Base-by-base conservation (phyloP, 345 rosid genomes). In the Tarenaya hassleriana region DNA sequence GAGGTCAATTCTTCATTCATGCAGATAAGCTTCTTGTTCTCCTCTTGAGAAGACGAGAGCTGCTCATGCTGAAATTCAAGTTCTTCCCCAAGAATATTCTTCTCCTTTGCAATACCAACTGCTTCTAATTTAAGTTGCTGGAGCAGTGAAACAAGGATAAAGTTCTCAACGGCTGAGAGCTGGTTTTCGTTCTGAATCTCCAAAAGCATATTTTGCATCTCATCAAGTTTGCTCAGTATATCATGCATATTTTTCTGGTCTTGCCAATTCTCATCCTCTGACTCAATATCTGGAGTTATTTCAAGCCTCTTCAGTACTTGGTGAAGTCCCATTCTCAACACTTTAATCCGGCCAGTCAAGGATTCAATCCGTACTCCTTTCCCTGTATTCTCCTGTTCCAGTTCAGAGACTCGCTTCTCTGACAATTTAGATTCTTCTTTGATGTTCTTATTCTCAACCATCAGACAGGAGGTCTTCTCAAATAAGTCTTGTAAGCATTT, bases 91-190 rank as follows among this genome's bases (percentile, higher is more conserved):
- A 83, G 69, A 32, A 35, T 58, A 60, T 59, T 68, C 62, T 70
- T 82, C 58, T 74, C 77, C 19, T 63, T 18, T 58, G 69, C 75
- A 29, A 78, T 73, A 78, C 69, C 61, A 20, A 62, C 71, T 34
- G 73, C 74, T 65, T 86, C 89, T 43, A 62, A 64, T 58, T 75
- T 77, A 56, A 75, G 75, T 73, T 80, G 82, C 60, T 66, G 70
- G 54, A 94, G 74, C 47, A 84, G 64, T 34, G 81, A 71, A 63
- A 64, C 57, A 47, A 88, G 76, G 50, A 86, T 72, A 11, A 74
- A 57, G 43, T 80, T 86, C 71, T 88, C 89, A 38, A 78, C 66
- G 21, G 58, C 43, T 40, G 56, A 49, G 61, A 16, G 62, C 34
- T 76, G 83, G 47, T 76, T 73, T 60, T 81, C 76, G 51, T 75